These are phyloP conservation scores for Protomyces inundatus DNA, from an alignment of 1,139 yeast species.

Conservation along the genomic window DNA sequence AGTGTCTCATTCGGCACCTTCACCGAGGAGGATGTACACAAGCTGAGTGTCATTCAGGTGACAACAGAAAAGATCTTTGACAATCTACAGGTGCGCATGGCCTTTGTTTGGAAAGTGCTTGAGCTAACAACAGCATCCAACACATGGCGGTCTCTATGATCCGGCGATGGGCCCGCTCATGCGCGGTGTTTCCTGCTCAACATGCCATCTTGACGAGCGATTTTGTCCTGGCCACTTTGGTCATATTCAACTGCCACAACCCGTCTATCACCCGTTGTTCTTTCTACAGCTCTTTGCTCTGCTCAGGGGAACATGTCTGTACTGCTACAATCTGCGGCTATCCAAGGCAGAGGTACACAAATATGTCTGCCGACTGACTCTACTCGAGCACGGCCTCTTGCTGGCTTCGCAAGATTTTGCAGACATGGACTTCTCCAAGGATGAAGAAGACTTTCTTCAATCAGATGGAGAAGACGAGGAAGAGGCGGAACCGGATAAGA, in stretches of 20 bases:
- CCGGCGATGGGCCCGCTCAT: conserved; percentile 89
- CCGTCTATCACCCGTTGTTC: conserved; percentile 90
- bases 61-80: conserved; percentile 93
- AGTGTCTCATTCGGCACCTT: conserved; percentile 90
- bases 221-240: conserved; percentile 99
- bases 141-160: conserved; percentile 89
- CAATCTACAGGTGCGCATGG: conserved; percentile 50
- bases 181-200: conserved; percentile 54
- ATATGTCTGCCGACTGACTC: conserved; percentile 67
- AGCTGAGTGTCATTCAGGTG: conserved; percentile 87
- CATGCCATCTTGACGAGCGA: conserved; percentile 93
- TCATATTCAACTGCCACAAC: conserved; percentile 91
- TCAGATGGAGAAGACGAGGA: conserved; percentile 39
- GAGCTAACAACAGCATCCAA: conserved; percentile 63
- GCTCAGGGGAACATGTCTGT: conserved; percentile 79
- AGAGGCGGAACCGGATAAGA: conserved; percentile 41
- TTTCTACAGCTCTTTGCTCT: conserved; percentile 84
- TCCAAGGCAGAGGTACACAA: conserved; percentile 64
- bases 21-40: conserved; percentile 73
- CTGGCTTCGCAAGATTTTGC: conserved; percentile 58
- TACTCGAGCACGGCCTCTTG: conserved; percentile 83
- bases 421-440: conserved; percentile 36
- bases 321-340: conserved; percentile 80
- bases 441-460: conserved; percentile 36
- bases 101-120: background rate